Evolutionary conservation across 192 early-diverging fungal genomes (phyloP), one percentile per base, ranked within the genome.

Genomic region (Physocladia obscura): DNA sequence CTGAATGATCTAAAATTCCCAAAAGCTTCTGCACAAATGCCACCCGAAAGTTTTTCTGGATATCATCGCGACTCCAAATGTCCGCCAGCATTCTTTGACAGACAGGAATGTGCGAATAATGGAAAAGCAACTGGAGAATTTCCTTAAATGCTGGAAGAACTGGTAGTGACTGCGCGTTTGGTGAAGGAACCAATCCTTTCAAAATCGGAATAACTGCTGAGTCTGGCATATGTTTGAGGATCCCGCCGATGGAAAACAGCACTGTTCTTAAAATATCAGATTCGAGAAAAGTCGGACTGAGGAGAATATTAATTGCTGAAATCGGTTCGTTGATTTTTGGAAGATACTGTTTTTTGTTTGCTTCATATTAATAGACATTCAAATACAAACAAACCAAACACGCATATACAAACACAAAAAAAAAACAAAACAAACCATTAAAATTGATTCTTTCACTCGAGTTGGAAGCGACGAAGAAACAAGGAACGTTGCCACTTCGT

Each of bases 381-480:
- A n/a, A n/a, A n/a, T n/a, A n/a, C n/a, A n/a, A n/a, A n/a, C n/a
- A n/a, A n/a, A n/a, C n/a, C n/a, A n/a, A n/a, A n/a, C n/a, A n/a
- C n/a, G n/a, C n/a, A n/a, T n/a, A n/a, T n/a, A n/a, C n/a, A n/a
- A n/a, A n/a, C n/a, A n/a, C n/a, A n/a, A n/a, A n/a, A n/a, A n/a
- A n/a, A n/a, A n/a, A n/a, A 56, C 51, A 36, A 4, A 34, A 38
- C 51, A 17, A 11, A 69, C 67, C 67, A 69, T 69, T 54, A 69
- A 69, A 24, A 69, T 54, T 4, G 54, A 51, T 34, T 69, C 67
- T 24, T 57, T 69, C 19, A 69, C 44, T 11, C 67, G 24, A 3
- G 67, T 30, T 1, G 67, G 67, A 17, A 69, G 48, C 4, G 35
- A 57, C 17, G 11, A 29, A 21, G 30, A 5, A 11, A 26, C 24